phyloP scores from a whole-genome alignment of 2,329 filamentous ascomycete species.

The Lachnellula cervina region DNA sequence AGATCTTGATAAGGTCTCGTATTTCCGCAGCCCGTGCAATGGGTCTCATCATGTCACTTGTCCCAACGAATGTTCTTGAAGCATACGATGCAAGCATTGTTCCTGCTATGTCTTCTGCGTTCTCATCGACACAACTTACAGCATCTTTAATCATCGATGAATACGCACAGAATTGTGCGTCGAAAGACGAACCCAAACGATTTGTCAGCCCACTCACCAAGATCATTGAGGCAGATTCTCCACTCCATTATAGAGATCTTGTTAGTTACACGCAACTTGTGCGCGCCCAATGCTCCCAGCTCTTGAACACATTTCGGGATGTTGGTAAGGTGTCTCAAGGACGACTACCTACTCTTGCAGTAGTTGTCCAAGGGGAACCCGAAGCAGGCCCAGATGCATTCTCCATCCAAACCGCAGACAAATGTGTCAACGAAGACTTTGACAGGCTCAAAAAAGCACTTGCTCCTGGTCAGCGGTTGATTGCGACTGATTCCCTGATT shows the following conservation, averaged over 20 bases:
- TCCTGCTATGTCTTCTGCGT: conserved; percentile 64
- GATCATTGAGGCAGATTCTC: conserved; percentile 77
- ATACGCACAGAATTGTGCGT: conserved; percentile 61
- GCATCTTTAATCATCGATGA: conserved; percentile 84
- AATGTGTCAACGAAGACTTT: conserved; percentile 78
- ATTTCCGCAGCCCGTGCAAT: conserved; percentile 84
- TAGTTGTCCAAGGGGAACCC: conserved; percentile 88
- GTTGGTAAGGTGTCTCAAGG: conserved; percentile 73
- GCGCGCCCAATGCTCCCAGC: conserved; percentile 82
- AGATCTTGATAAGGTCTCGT: conserved; percentile 82
- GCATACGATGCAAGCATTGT: conserved; percentile 62
- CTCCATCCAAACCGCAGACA: conserved; percentile 80
- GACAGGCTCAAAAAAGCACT: conserved; percentile 85
- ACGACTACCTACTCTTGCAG: conserved; percentile 75
- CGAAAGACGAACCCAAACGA: conserved; percentile 48
- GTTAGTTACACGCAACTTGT: conserved; percentile 86
- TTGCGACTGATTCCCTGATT: conserved; percentile 71
- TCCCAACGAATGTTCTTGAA: conserved; percentile 59
- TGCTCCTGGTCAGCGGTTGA: conserved; percentile 80
- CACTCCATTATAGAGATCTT: conserved; percentile 80
- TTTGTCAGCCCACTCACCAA: conserved; percentile 64
- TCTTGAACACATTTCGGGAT: conserved; percentile 88
- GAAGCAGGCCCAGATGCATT: conserved; percentile 92
- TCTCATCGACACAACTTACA: conserved; percentile 80
- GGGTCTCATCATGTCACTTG: conserved; percentile 73